Percentiles rank a stretch among this genome's conserved stretches.
These are phyloP conservation scores for Nitzschia sp. DNA, from an alignment of 108 stramenopile genomes.

Conservation along the genomic window DNA sequence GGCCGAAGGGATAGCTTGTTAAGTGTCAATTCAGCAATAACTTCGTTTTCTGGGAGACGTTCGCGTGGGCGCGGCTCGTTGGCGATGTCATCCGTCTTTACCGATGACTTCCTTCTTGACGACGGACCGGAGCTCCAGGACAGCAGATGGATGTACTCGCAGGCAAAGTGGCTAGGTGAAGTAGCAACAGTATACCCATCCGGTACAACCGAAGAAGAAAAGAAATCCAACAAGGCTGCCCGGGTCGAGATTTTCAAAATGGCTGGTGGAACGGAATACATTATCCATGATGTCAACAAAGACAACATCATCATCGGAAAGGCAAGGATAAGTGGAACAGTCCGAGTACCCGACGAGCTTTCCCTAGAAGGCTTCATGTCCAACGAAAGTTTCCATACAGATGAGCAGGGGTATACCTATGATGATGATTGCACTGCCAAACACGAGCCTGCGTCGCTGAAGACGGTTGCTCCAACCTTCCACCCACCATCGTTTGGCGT, in stretches of 20 bases:
- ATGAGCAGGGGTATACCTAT: not conserved
- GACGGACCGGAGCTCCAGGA: slow-evolving; percentile 5
- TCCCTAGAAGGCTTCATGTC: slow-evolving; percentile 58
- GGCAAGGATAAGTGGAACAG: slow-evolving; percentile 59
- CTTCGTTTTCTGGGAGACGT: not conserved
- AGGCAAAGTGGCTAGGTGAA: slow-evolving; percentile 51
- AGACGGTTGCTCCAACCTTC: slow-evolving; percentile 47
- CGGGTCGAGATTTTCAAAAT: slow-evolving; percentile 75
- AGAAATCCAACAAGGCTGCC: slow-evolving; percentile 34
- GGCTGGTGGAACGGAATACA: slow-evolving; percentile 75
- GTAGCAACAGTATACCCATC: slow-evolving; percentile 63
- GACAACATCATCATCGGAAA: slow-evolving; percentile 67
- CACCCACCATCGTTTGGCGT: slow-evolving; percentile 87
- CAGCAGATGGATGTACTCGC: slow-evolving; percentile 41
- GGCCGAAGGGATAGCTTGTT: slow-evolving; percentile 10
- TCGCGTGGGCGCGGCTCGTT: not conserved
- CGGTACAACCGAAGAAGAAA: slow-evolving; percentile 49
- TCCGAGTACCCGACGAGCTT: slow-evolving; percentile 63
- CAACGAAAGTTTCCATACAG: not conserved
- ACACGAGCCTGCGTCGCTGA: not conserved
- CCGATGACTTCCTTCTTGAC: slow-evolving; percentile 18
- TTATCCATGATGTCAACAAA: slow-evolving; percentile 68
- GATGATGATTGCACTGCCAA: no score
- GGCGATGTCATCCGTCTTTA: not conserved
- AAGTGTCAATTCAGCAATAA: not conserved